Percentiles rank a stretch among this genome's conserved stretches.
These are phyloP conservation scores for Suillus bovinus DNA, from an alignment of 768 basidiomycete genomes.

Conservation along the genomic window DNA sequence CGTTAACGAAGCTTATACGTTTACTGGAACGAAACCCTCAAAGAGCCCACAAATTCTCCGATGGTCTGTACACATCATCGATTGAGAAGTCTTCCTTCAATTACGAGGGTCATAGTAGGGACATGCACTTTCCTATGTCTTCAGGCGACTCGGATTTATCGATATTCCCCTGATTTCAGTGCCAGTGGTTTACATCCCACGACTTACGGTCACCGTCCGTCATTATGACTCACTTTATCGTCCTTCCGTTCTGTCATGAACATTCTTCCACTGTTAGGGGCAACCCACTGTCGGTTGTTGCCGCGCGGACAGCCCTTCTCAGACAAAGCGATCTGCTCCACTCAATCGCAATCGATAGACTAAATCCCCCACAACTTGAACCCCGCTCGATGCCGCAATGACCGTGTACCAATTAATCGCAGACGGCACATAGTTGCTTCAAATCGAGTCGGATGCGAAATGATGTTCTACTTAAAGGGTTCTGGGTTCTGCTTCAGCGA, in stretches of 20 bases:
- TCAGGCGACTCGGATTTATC: background rate
- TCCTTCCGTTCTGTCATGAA: background rate
- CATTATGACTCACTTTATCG: background rate
- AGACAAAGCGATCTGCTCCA: background rate
- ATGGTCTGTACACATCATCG: slow-evolving; percentile 3
- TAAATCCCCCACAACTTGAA: slow-evolving; percentile 1
- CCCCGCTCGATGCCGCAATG: background rate
- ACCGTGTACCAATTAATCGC: background rate
- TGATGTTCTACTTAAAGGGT: background rate
- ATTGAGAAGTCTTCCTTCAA: slow-evolving; percentile 2
- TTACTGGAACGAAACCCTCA: background rate
- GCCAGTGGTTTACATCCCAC: background rate
- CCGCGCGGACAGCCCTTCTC: background rate
- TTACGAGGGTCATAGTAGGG: background rate
- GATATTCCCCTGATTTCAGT: background rate
- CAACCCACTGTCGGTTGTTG: background rate
- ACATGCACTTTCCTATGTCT: background rate
- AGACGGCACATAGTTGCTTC: background rate
- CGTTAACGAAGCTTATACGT: slow-evolving; percentile 2
- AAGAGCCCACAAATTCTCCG: background rate
- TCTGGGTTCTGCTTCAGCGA: background rate
- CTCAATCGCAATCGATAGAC: background rate
- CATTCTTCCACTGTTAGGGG: slow-evolving; percentile 4
- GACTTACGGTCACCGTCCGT: background rate
- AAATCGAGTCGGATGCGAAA: background rate